Evolutionary conservation across 768 basidiomycete species (phyloP), one percentile per base, ranked within the genome.

Genomic region (Leccinum broughii): DNA sequence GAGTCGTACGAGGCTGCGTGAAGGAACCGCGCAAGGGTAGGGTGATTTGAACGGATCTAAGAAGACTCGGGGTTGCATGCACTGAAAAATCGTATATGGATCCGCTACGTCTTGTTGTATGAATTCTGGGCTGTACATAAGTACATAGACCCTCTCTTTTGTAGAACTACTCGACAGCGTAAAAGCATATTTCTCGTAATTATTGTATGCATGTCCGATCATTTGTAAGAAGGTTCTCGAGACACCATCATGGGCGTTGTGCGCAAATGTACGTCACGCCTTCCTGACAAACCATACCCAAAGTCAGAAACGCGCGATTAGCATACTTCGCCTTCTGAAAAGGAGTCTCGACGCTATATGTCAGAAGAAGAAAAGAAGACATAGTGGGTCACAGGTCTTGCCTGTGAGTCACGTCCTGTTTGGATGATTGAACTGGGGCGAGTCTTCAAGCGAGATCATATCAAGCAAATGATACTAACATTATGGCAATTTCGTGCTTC

Each of bases 1-100:
- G 88, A 85, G 1, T 20, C 48, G 32, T 56, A 49, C 10, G 54
- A 63, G 8, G 54, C 2, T 20, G 37, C 35, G 32, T 51, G 64
- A 62, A 9, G 32, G n/a, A 44, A 11, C 9, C 10, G 10, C 4
- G 34, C 15, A 11, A 15, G 34, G 37, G 17, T 14, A n/a, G 26
- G 46, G 9, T 62, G 24, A 35, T 66, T 30, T 59, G 39, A 22
- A 61, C 11, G 51, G n/a, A 61, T 53, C 32, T 54, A 48, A 7
- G 58, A n/a, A 34, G 32, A 10, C 6, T 24, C 1, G 10, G 26
- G 26, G 26, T 28, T 28, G 26, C 26, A 28, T 28, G 26, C 14
- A 50, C 15, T 26, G 57, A 14, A 14, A 9, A 24, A 10, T 5
- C 2, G 20, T 60, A 20, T 32, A 30, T 39, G 28, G 13, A 28